Percentiles rank a stretch among this genome's conserved stretches.
These are phyloP conservation scores for Metarhizium rileyi DNA, from an alignment of 2,329 filamentous ascomycete species.

Conservation along the genomic window DNA sequence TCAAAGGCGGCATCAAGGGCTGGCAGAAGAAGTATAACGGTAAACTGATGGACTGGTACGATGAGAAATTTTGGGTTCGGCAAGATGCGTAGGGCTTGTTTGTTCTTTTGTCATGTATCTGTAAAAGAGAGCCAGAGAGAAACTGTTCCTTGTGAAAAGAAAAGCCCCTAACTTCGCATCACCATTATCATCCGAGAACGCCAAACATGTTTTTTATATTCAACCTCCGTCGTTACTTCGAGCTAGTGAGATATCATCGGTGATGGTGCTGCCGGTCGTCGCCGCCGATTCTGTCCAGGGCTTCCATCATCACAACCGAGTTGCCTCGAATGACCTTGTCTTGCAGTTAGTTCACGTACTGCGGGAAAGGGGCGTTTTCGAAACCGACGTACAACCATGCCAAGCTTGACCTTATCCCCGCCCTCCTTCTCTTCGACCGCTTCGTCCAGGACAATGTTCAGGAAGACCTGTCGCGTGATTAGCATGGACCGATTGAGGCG, in stretches of 20 bases:
- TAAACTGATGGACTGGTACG: constrained; percentile 40
- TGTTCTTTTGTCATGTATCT: not conserved
- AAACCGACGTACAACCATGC: constrained; percentile 68
- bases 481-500: not conserved
- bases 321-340: constrained; percentile 85
- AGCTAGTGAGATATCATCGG: constrained; percentile 7
- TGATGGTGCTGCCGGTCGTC: constrained; percentile 38
- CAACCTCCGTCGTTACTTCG: constrained; percentile 7
- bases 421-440: constrained; percentile 89
- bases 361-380: not conserved
- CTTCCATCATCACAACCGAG: constrained; percentile 96
- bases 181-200: constrained; percentile 21
- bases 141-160: constrained; percentile 3
- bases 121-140: not conserved
- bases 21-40: constrained; percentile 42
- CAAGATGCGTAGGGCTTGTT: not conserved
- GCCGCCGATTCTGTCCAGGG: constrained; percentile 57
- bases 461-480: constrained; percentile 60
- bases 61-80: constrained; percentile 28
- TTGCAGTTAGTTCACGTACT: constrained; percentile 15
- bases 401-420: constrained; percentile 80
- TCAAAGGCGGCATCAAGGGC: constrained; percentile 44
- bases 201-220: constrained; percentile 18
- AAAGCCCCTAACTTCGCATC: constrained; percentile 3
- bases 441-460: constrained; percentile 97